phyloP scores from a whole-genome alignment of 2,329 filamentous ascomycete species.

The Xylariaceae sp. region DNA sequence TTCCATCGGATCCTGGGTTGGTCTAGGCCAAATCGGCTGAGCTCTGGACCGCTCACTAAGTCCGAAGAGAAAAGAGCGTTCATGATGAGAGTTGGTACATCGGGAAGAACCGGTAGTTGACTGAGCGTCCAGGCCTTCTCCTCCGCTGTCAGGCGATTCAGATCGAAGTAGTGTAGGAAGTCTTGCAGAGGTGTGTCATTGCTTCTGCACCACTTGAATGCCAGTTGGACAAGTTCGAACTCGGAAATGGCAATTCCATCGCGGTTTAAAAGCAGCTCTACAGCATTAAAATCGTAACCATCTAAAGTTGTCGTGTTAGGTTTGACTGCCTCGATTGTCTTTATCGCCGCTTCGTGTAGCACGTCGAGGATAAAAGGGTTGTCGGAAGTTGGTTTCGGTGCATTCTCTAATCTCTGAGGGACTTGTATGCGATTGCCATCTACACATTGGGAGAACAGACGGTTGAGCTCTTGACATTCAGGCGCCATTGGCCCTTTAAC shows the following conservation, averaged over 20 bases:
- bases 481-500: conserved; percentile 9
- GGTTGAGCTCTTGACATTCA: conserved; percentile 11
- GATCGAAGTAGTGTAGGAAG: conserved; percentile 9
- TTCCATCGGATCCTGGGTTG: conserved; percentile 6
- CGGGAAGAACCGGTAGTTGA: conserved; percentile 2
- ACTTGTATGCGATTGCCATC: conserved; percentile 10
- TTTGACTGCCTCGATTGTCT: neutral
- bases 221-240: conserved; percentile 8
- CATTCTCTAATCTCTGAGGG: conserved; percentile 3
- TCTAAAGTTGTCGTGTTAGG: neutral
- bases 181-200: conserved; percentile 3
- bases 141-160: conserved; percentile 5
- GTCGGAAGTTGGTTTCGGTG: neutral
- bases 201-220: conserved; percentile 8
- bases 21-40: conserved; percentile 2
- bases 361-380: conserved; percentile 4
- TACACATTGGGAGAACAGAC: conserved; percentile 9
- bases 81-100: conserved; percentile 4
- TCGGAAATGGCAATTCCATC: conserved; percentile 9
- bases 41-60: conserved; percentile 5
- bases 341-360: conserved; percentile 4
- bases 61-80: conserved; percentile 7
- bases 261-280: conserved; percentile 7
- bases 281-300: conserved; percentile 7
- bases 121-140: conserved; percentile 8